A percentile compares a stretch with the other conserved stretches of the same genome.
Conservation (phyloP, 2,329 filamentous ascomycete genomes). For the Botrytis galanthina region DNA sequence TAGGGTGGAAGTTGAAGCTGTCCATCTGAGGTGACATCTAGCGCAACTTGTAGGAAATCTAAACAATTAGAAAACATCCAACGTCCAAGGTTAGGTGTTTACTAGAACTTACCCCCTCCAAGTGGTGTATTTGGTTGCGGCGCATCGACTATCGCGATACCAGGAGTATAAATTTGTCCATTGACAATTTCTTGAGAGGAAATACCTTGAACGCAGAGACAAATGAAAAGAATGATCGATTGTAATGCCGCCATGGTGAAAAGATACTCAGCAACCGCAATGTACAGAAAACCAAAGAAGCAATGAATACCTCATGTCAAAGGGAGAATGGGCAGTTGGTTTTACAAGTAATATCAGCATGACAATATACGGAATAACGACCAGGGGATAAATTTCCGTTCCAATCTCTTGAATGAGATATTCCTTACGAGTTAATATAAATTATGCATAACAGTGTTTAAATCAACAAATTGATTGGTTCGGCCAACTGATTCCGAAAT, state of each 20-base stretch:
- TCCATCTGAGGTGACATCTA: constrained; percentile 66
- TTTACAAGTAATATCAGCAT: constrained; percentile 18
- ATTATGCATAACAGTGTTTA: constrained; percentile 23
- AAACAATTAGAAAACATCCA: constrained; percentile 21
- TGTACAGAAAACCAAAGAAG: background rate
- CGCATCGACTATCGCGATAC: constrained; percentile 64
- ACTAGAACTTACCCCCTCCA: constrained; percentile 54
- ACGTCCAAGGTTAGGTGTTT: background rate
- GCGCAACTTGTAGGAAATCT: constrained; percentile 58
- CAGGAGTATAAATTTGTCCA: constrained; percentile 68
- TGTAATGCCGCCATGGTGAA: constrained; percentile 23
- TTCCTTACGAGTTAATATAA: constrained; percentile 9
- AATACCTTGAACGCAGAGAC: constrained; percentile 25
- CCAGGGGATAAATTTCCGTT: constrained; percentile 11
- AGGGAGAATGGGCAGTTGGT: background rate
- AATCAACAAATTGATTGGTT: background rate
- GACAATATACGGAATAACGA: constrained; percentile 14
- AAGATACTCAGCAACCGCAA: background rate
- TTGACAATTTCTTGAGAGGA: constrained; percentile 55
- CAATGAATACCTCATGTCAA: constrained; percentile 4
- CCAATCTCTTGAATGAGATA: background rate
- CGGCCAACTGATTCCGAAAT: background rate
- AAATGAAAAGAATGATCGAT: constrained; percentile 24
- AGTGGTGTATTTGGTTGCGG: constrained; percentile 63
- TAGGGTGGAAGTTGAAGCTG: constrained; percentile 59